Percentiles rank a stretch among this genome's conserved stretches.
These are phyloP conservation scores for Flaveria sonorensis DNA, from an alignment of 129 eudicot species.

Conservation along the genomic window DNA sequence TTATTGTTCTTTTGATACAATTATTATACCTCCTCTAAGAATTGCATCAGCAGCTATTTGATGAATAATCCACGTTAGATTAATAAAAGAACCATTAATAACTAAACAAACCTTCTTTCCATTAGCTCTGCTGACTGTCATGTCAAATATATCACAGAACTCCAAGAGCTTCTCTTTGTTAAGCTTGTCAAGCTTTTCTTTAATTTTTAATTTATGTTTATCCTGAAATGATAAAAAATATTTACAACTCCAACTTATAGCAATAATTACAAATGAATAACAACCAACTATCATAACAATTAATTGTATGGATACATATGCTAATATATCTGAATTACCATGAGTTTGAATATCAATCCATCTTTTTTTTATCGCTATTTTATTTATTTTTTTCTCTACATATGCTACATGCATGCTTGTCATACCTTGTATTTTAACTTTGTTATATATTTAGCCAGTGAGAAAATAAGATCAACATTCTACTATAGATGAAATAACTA, in stretches of 20 bases:
- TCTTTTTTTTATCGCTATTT: background rate
- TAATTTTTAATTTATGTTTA: conserved; percentile 78
- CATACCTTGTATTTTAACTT: background rate
- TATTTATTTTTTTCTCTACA: background rate
- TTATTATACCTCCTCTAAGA: conserved; percentile 6
- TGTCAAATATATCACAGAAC: conserved; percentile 79
- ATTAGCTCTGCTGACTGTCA: conserved; percentile 61
- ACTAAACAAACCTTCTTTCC: conserved; percentile 66
- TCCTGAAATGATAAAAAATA: conserved; percentile 52
- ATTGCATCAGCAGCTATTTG: background rate
- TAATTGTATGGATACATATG: background rate
- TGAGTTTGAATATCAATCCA: background rate
- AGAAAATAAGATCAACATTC: conserved; percentile 16
- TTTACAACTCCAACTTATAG: conserved; percentile 10
- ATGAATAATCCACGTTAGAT: background rate
- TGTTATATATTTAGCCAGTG: background rate
- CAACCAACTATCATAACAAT: background rate
- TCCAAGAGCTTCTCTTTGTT: conserved; percentile 83
- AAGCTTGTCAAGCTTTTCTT: conserved; percentile 84
- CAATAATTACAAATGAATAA: background rate
- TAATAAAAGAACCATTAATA: conserved; percentile 11
- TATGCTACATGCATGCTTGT: background rate
- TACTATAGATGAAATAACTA: conserved; percentile 7
- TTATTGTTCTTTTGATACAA: conserved; percentile 4
- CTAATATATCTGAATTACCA: conserved; percentile 6